These are phyloP conservation scores for Solanum pinnatisectum DNA, from an alignment of 257 asterid species.

Conservation along the genomic window DNA sequence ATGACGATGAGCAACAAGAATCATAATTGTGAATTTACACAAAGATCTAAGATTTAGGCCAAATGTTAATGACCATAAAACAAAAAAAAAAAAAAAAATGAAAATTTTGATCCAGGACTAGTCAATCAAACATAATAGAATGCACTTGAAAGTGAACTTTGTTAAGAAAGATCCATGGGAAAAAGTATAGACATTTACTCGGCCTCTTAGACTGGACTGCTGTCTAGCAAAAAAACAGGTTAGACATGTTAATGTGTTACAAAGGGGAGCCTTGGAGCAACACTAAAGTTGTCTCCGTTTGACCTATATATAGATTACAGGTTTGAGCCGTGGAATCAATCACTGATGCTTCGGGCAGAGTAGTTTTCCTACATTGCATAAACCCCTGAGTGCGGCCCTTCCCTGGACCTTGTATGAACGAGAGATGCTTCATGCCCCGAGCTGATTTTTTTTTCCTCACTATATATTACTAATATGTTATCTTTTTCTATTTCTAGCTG, in stretches of 20 bases:
- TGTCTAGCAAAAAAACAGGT: not conserved
- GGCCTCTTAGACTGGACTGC: not conserved
- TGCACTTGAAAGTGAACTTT: not conserved
- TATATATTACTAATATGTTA: not conserved
- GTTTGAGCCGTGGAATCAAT: not conserved
- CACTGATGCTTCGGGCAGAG: not conserved
- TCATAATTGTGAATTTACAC: not conserved
- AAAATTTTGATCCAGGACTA: not conserved
- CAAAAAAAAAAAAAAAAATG: not conserved
- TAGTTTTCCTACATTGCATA: not conserved
- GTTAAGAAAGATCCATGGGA: not conserved
- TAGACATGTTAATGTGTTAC: not conserved
- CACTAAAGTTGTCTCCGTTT: not conserved
- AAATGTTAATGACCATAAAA: not conserved
- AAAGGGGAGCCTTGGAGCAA: not conserved
- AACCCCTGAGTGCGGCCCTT: not conserved
- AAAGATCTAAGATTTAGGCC: not conserved
- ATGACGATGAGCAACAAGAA: not conserved
- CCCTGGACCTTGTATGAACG: not conserved
- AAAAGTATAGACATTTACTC: not conserved
- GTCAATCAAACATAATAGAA: not conserved
- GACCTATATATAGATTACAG: not conserved
- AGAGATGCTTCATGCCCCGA: not conserved
- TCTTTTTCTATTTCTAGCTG: too few species aligned
- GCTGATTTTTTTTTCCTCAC: not conserved